Base-by-base conservation (phyloP, 805 yeast species). In the Helenozyma rhizophorensis region DNA sequence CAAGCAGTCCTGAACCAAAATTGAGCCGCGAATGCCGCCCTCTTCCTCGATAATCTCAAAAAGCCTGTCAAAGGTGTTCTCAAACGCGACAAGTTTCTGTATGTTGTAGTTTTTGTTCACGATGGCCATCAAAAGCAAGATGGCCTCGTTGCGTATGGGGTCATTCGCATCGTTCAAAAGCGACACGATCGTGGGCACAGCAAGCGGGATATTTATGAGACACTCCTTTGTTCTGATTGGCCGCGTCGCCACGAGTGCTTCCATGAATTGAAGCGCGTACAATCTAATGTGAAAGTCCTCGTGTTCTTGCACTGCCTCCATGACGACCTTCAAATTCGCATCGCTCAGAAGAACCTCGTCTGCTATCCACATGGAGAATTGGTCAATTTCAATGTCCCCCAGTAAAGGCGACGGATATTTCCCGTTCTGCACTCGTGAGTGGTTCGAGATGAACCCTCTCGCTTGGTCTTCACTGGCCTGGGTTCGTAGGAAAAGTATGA, bases 61-160 rank as follows among this genome's bases (percentile, higher is more conserved):
- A 9, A 88, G 59, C 39, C 71, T 76, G 40, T 87, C 96, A 51
- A 93, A 89, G 0, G 94, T 82, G 45, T 86, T 89, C 54, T 93
- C 97, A 53, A 93, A 93, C 0, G 95, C 98, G 8, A 94, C 94
- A 13, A 93, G 63, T 50, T 88, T 89, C 54, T 93, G 98, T 21
- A 90, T 79, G 54, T 86, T 90, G 38, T 80, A 76, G 48, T 87
- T 85, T 39, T 84, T 82, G 46, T 80, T 80, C 9, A 80, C 94
- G 3, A 93, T 68, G 9, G 88, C 81, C 80, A 83, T 80, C 31
- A 94, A 64, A n/a, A 94, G 63, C 32, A 90, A 59, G 23, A 90
- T 80, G 3, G 93, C 78, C 58, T 93, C 95, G 54, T 90, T 89
- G 48, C 97, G 70, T 7, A 93, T 76, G 12, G 94, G 95, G 40